Conservation (phyloP, 768 basidiomycete species). For the Boletus coccyginus region DNA sequence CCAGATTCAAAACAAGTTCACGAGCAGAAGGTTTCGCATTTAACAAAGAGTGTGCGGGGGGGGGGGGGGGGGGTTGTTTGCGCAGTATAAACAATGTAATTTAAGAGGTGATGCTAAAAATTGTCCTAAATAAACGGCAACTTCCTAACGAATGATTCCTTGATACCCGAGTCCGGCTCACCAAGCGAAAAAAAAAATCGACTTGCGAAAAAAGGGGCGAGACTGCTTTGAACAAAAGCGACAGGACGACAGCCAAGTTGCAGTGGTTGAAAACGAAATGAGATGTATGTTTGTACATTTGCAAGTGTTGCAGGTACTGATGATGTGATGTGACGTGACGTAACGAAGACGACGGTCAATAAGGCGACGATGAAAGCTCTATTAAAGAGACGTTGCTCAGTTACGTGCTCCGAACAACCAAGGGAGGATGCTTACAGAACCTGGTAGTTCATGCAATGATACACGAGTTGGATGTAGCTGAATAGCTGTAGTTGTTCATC, state of each 20-base stretch:
- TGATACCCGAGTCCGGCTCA: constrained; percentile 1
- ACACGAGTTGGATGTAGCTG: neutral
- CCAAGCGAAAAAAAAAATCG: constrained; percentile 10
- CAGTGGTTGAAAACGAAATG: neutral
- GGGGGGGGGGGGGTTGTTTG: neutral
- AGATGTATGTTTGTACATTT: constrained; percentile 2
- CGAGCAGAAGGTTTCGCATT: constrained; percentile 7
- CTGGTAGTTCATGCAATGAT: constrained; percentile 16
- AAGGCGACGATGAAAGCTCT: neutral
- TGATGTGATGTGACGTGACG: neutral
- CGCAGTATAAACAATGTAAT: neutral
- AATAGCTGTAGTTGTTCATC: too few species aligned
- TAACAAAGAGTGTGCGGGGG: constrained; percentile 11
- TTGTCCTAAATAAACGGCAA: constrained; percentile 1
- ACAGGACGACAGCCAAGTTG: neutral
- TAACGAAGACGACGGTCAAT: neutral
- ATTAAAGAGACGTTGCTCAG: neutral
- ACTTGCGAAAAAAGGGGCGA: constrained; percentile 10
- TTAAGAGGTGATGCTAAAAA: too few species aligned
- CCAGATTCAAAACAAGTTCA: neutral
- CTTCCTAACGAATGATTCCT: constrained; percentile 8
- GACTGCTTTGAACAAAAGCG: constrained; percentile 19
- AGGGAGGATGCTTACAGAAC: constrained; percentile 10
- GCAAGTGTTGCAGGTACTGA: neutral
- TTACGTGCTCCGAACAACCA: neutral